A percentile compares a stretch with the other conserved stretches of the same genome.
Evolutionary conservation across 2,329 filamentous ascomycete genomes (phyloP).

Genomic region (Cladosporium halotolerans): DNA sequence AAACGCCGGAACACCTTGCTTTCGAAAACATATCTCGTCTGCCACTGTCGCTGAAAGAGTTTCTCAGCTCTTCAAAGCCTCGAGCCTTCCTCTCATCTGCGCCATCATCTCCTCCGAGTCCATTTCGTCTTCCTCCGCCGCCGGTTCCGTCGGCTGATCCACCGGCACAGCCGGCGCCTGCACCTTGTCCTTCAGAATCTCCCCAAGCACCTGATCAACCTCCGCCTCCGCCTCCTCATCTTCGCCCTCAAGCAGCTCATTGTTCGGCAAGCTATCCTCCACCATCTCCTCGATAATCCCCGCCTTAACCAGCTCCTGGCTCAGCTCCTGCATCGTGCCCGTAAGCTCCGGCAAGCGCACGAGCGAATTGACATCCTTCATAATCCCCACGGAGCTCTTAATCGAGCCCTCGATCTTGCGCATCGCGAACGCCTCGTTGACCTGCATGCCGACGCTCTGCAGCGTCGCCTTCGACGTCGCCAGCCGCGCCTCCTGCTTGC

Average conservation of each 20-base stretch:
- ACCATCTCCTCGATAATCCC: conserved; percentile 98
- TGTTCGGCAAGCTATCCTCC: conserved; percentile 71
- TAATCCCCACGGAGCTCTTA: conserved; percentile 77
- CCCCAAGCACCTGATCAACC: conserved; percentile 86
- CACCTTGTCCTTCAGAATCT: conserved; percentile 78
- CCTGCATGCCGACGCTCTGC: conserved; percentile 91
- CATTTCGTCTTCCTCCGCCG: conserved; percentile 61
- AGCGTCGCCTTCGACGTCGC: conserved; percentile 87
- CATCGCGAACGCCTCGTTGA: conserved; percentile 91
- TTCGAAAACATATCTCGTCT: not conserved
- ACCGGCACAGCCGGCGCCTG: conserved; percentile 52
- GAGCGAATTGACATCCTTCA: conserved; percentile 91
- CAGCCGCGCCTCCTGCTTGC: conserved; percentile 67
- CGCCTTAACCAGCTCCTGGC: conserved; percentile 82
- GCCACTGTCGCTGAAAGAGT: not conserved
- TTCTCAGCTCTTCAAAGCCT: conserved; percentile 77
- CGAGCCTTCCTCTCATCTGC: conserved; percentile 86
- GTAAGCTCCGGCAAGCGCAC: conserved; percentile 80
- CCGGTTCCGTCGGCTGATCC: conserved; percentile 45
- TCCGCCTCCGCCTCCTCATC: conserved; percentile 73
- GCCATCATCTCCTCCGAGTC: conserved; percentile 86
- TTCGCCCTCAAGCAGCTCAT: conserved; percentile 62
- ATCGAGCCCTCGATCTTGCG: conserved; percentile 94
- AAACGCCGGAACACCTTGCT: conserved; percentile 10
- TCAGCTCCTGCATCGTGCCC: conserved; percentile 81